Conservation (phyloP, 2,329 filamentous ascomycete genomes). For the Epichloe amarillans region DNA sequence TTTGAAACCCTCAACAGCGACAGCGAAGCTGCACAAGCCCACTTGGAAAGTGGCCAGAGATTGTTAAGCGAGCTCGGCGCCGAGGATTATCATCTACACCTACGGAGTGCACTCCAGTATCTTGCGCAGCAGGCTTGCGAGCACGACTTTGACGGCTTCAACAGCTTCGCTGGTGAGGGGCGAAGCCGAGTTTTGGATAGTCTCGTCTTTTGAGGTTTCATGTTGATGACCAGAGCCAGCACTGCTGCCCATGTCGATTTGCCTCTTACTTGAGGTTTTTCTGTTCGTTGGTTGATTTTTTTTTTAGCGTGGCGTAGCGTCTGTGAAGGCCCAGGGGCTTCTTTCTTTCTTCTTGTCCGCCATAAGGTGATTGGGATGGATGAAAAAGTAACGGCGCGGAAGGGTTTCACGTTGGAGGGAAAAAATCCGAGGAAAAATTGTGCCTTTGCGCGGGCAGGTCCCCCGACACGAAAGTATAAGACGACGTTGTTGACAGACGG, state of each 20-base stretch:
- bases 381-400: too few relatives aligned
- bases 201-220: neutral
- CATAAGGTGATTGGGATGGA: too few relatives aligned
- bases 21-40: conserved; percentile 18
- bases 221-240: neutral
- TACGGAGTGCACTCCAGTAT: conserved; percentile 11
- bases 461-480: too few relatives aligned
- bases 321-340: neutral
- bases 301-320: neutral
- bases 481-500: too few relatives aligned
- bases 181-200: conserved; percentile 1
- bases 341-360: too few relatives aligned
- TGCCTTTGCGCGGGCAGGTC: too few relatives aligned
- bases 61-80: conserved; percentile 21
- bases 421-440: too few relatives aligned
- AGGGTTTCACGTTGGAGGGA: too few relatives aligned
- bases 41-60: conserved; percentile 23
- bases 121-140: conserved; percentile 10
- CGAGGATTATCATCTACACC: conserved; percentile 7
- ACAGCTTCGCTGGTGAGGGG: neutral
- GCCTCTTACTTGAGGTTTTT: neutral
- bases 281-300: neutral
- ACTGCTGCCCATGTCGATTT: neutral
- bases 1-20: conserved; percentile 26
- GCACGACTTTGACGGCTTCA: neutral